A percentile compares a stretch with the other conserved stretches of the same genome.
Conservation (phyloP, 148 eudicot species). For the Silene uniflora region DNA sequence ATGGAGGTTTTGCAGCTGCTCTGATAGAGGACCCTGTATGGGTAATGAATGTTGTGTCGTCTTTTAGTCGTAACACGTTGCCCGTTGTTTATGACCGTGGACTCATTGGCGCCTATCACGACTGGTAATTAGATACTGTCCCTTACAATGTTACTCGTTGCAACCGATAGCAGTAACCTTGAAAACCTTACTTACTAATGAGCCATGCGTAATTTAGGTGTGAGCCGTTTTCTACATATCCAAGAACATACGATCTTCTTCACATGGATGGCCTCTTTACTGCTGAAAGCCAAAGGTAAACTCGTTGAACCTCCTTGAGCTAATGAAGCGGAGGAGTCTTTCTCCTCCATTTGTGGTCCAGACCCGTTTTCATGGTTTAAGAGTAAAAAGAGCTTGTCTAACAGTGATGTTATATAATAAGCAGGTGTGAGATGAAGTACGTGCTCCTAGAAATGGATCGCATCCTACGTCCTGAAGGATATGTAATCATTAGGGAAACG, state of each 20-base stretch:
- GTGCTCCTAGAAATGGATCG: constrained; percentile 95
- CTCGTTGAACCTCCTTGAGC: no score
- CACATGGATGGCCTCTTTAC: constrained; percentile 80
- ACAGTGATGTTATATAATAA: background rate
- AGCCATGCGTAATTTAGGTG: constrained; percentile 45
- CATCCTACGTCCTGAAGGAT: constrained; percentile 76
- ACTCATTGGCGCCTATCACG: constrained; percentile 82
- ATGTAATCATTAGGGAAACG: constrained; percentile 71
- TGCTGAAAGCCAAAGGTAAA: constrained; percentile 88
- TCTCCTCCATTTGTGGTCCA: no score
- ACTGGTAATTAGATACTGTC: constrained; percentile 53
- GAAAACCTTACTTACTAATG: background rate
- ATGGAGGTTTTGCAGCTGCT: constrained; percentile 90
- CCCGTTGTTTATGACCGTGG: constrained; percentile 87
- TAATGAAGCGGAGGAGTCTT: no score
- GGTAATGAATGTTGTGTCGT: constrained; percentile 96
- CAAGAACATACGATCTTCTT: constrained; percentile 93
- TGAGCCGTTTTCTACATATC: constrained; percentile 96
- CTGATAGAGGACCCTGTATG: constrained; percentile 66
- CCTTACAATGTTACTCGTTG: background rate
- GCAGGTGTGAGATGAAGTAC: constrained; percentile 88
- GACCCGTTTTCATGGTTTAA: no score
- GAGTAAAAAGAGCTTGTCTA: background rate
- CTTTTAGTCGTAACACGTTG: constrained; percentile 65
- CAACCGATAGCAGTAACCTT: background rate